These are phyloP conservation scores for Pisolithus tinctorius DNA, from an alignment of 768 basidiomycete genomes.

Conservation along the genomic window DNA sequence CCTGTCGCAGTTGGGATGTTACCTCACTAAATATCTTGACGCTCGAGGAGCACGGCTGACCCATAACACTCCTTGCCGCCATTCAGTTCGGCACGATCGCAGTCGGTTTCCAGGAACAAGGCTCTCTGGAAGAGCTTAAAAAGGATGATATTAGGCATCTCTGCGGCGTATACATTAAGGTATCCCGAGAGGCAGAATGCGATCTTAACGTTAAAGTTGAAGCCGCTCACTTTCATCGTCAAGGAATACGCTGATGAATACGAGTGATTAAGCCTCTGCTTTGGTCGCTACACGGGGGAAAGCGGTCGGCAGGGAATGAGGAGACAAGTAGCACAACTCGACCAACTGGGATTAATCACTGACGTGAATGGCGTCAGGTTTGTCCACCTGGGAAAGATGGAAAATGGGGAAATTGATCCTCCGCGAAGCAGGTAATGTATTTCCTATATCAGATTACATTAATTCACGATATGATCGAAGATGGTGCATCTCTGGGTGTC, in stretches of 20 bases:
- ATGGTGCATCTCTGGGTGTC: conserved; percentile 59
- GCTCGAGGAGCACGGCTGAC: conserved; percentile 97
- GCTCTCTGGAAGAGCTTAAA: conserved; percentile 74
- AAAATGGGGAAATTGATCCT: conserved; percentile 88
- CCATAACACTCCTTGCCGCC: background rate
- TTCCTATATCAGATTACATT: background rate
- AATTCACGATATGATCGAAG: conserved; percentile 32
- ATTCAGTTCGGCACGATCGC: conserved; percentile 79
- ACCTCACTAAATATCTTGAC: conserved; percentile 88
- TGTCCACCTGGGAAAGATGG: conserved; percentile 78
- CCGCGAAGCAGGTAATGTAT: conserved; percentile 66
- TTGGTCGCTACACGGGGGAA: conserved; percentile 91
- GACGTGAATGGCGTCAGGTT: conserved; percentile 78
- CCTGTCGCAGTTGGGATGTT: conserved; percentile 90
- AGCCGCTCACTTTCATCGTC: conserved; percentile 84
- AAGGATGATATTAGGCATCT: conserved; percentile 91
- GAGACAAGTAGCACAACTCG: conserved; percentile 60
- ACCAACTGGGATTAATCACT: conserved; percentile 67
- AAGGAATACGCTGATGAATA: conserved; percentile 87
- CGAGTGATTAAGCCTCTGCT: conserved; percentile 79
- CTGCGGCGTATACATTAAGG: conserved; percentile 89
- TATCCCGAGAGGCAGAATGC: conserved; percentile 76
- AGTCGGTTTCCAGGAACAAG: conserved; percentile 87
- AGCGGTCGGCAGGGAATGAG: conserved; percentile 68
- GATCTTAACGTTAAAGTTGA: conserved; percentile 67